Evolutionary conservation across 768 basidiomycete species (phyloP).

Genomic region (Scleroderma bovista): DNA sequence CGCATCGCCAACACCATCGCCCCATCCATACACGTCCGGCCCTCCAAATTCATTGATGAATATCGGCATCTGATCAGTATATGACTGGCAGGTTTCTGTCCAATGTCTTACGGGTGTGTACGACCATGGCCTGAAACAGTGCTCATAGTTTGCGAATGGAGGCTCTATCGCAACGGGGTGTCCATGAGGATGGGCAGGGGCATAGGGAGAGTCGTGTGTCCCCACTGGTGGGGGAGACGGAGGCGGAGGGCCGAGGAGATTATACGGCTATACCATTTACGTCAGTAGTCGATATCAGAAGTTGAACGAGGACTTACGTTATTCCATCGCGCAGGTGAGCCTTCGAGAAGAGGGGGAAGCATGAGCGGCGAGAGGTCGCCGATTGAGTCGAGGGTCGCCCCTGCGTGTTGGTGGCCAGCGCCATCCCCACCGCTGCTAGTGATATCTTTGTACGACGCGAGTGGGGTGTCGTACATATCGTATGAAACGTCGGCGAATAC

Average conservation of each 20-base stretch:
- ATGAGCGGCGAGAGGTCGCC: slow-evolving; percentile 27
- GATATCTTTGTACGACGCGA: slow-evolving; percentile 4
- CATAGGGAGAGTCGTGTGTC: slow-evolving; percentile 10
- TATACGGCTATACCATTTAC: slow-evolving; percentile 25
- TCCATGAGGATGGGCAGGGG: not conserved
- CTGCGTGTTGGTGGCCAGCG: slow-evolving; percentile 16
- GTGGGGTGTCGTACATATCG: slow-evolving; percentile 20
- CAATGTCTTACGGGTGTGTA: slow-evolving; percentile 20
- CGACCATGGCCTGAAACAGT: slow-evolving; percentile 14
- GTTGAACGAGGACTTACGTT: slow-evolving; percentile 21
- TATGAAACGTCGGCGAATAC: slow-evolving; percentile 28
- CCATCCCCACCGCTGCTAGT: slow-evolving; percentile 11
- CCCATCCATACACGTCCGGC: too few species aligned
- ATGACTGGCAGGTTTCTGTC: slow-evolving; percentile 15
- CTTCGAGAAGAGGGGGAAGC: slow-evolving; percentile 27
- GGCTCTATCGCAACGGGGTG: slow-evolving; percentile 20
- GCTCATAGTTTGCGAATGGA: slow-evolving; percentile 16
- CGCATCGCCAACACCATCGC: too few species aligned
- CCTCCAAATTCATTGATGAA: slow-evolving; percentile 25
- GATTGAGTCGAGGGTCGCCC: slow-evolving; percentile 16
- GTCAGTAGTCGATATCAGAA: not conserved
- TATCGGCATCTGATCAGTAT: slow-evolving; percentile 20
- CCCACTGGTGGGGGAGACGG: slow-evolving; percentile 10
- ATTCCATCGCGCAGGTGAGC: slow-evolving; percentile 28
- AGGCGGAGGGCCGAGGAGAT: slow-evolving; percentile 27